Base-by-base conservation (phyloP, 257 asterid genomes). In the Ophiorrhiza pumila region DNA sequence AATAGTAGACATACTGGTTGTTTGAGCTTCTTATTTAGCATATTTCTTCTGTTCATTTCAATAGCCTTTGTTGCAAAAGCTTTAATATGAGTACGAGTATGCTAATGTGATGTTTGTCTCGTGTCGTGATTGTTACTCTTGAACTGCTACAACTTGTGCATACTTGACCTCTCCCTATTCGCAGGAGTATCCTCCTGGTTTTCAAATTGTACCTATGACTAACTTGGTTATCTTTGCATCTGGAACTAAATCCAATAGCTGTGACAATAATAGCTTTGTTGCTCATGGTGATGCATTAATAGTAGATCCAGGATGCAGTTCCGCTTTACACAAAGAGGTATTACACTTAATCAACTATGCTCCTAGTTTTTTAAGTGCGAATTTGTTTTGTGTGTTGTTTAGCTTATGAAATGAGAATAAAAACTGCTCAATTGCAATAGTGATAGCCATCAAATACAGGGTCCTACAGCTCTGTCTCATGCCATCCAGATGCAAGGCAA, bases 231-330 rank as follows among this genome's bases (percentile, higher is more conserved):
- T 91, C 71, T 85, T 91, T 86, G 82, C 65, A 35, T 88, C 97
- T 32, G 85, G 63, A 45, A 81, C 65, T 55, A 78, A 60, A 69
- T 32, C 27, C 46, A 76, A 69, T 66, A 80, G 73, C 60, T 41
- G 17, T 32, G 45, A 50, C 35, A 76, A 78, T 69, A 84, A 77
- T 64, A 76, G 60, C 81, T 82, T 83, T 82, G 47, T 85, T 55
- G 88, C 89, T 58, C 80, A 82, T 63, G 99, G 97, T 69, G 97
- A 94, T 76, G 98, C 96, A 75, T 86, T 94, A 77, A 85, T 94
- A 60, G 85, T 94, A 71, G 99, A 94, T 80, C 99, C 99, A 42
- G 99, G 99, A 66, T 94, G 99, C 88, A 86, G 77, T 83, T 87
- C 92, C 42, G 77, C 83, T 70, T 74, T 81, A 78, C 88, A 88